Evolutionary conservation across 768 basidiomycete genomes (phyloP), one percentile per base, ranked within the genome.

Genomic region (Trametes villosa): DNA sequence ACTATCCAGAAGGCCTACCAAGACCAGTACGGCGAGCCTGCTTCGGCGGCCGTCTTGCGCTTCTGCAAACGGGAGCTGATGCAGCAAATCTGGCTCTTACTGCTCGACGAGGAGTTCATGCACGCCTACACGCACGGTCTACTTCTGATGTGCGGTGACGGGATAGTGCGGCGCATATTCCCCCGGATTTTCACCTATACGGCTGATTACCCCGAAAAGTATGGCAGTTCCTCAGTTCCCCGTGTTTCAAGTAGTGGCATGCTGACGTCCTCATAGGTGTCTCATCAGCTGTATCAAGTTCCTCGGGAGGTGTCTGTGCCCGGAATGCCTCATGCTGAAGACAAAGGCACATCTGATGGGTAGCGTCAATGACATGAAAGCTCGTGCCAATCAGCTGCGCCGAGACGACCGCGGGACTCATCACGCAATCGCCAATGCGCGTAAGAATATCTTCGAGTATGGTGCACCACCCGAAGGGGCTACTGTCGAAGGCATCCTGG

Each of bases 241-340:
- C 24, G 20, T 27, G n/a, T n/a, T n/a, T n/a, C n/a, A n/a, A n/a
- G n/a, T 30, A 27, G 29, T 13, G 3, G 24, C 6, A 24, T 20
- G 30, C 5, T 48, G 4, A 38, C 36, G 18, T 45, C 24, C 20
- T 9, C 6, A 4, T 42, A 79, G 78, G 57, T 65, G 78, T 7
- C 66, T 80, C 1, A 42, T 81, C 3, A 71, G 77, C 0, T 69
- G 70, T 8, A 77, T 82, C 4, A 70, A 75, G 9, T 73, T 76
- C 52, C 71, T 75, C 13, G 81, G 77, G 0, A 9, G 62, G 0
- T 80, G 72, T 45, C 78, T 76, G 9, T 81, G 80, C 60, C 78
- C 78, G 0, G 63, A 71, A 0, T 81, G 80, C 55, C 55, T 74
- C 0, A 60, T 76, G n/a, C 31, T 34, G 12, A 77, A 75, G 53